Conservation (phyloP, 768 basidiomycete species). For the Termitomyces heimii region DNA sequence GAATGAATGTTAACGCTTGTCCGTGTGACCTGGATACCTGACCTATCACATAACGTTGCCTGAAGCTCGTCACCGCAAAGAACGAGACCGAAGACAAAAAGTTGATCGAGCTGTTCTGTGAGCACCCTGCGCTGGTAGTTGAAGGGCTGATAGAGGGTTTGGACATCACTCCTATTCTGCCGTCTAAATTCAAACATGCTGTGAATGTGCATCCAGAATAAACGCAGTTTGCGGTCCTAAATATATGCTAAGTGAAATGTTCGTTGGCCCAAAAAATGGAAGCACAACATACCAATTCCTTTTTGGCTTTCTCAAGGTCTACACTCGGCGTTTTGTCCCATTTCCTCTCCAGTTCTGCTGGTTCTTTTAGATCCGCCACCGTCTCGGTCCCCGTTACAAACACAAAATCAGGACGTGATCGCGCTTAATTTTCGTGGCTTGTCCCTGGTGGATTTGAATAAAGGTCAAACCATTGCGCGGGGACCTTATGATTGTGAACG, state of each 20-base stretch:
- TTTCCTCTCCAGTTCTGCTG: background rate
- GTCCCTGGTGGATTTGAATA: background rate
- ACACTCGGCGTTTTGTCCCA: background rate
- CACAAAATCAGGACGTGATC: background rate
- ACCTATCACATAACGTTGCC: background rate
- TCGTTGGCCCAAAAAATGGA: background rate
- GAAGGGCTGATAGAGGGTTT: background rate
- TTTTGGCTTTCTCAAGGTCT: background rate
- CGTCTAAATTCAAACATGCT: background rate
- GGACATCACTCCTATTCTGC: background rate
- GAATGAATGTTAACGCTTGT: background rate
- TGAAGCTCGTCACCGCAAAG: background rate
- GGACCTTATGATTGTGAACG: background rate
- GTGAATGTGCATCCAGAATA: background rate
- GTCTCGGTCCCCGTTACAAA: background rate
- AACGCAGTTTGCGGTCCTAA: background rate
- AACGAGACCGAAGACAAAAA: background rate
- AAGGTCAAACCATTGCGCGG: background rate
- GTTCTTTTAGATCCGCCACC: background rate
- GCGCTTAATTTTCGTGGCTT: background rate
- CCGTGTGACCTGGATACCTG: background rate
- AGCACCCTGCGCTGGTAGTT: background rate
- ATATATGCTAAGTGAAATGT: background rate
- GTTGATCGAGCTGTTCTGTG: background rate
- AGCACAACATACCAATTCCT: background rate